phyloP scores from a whole-genome alignment of 257 asterid genomes.

The Ilex aquifolium region DNA sequence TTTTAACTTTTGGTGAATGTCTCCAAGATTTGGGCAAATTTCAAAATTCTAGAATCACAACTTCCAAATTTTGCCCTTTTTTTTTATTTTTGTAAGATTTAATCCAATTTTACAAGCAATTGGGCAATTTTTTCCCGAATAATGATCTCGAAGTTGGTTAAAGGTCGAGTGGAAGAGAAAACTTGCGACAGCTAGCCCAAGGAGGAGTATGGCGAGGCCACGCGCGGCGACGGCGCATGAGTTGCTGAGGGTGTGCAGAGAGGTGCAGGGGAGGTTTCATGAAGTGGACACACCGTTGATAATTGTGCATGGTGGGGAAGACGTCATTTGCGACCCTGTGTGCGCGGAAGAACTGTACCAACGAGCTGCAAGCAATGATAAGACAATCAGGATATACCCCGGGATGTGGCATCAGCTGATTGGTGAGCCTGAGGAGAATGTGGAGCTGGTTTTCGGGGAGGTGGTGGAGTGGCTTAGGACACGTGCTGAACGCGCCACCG shows the following conservation, averaged over 20 bases:
- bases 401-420: conserved; percentile 90
- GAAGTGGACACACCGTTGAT: conserved; percentile 65
- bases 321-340: conserved; percentile 30
- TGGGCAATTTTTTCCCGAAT: neutral
- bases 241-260: conserved; percentile 63
- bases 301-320: conserved; percentile 75
- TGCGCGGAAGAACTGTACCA: conserved; percentile 50
- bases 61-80: neutral
- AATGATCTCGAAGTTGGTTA: neutral
- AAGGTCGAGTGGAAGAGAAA: conserved; percentile 94
- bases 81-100: neutral
- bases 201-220: conserved; percentile 55
- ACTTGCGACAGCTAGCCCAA: conserved; percentile 73
- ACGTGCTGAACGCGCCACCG: conserved; percentile 22
- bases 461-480: conserved; percentile 67
- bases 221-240: conserved; percentile 93
- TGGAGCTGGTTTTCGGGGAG: conserved; percentile 79
- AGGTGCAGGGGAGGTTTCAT: conserved; percentile 58
- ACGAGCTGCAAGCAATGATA: conserved; percentile 62
- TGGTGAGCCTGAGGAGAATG: conserved; percentile 76
- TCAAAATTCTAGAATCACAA: neutral
- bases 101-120: neutral
- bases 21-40: neutral
- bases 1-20: neutral
- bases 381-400: conserved; percentile 63